phyloP scores from a whole-genome alignment of 495 filamentous ascomycete genomes.

The Tuber umbilicatum region DNA sequence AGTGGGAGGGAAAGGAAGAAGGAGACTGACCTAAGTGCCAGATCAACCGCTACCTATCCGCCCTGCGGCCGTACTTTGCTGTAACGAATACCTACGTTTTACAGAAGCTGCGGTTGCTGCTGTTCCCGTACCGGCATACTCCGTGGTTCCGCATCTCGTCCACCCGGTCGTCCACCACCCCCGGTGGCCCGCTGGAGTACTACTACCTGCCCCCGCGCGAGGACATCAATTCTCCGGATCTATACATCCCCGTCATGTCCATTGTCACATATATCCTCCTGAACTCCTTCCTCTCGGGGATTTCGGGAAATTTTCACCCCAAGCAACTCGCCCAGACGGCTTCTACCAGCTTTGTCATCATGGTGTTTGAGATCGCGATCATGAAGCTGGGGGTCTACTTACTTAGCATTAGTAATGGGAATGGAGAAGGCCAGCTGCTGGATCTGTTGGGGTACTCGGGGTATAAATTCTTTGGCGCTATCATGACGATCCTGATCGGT shows the following conservation, averaged over 20 bases:
- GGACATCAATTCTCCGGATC: conserved; percentile 95
- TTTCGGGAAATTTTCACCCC: conserved; percentile 88
- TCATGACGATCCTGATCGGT: conserved; percentile 69
- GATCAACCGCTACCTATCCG: conserved; percentile 87
- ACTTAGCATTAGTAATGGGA: conserved; percentile 78
- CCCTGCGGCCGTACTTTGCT: conserved; percentile 95
- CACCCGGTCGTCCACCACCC: conserved; percentile 53
- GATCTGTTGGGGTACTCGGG: conserved; percentile 93
- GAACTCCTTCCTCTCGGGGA: conserved; percentile 77
- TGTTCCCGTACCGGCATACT: conserved; percentile 95
- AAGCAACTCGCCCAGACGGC: conserved; percentile 86
- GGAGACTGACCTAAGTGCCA: conserved; percentile 40
- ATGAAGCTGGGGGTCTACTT: conserved; percentile 91
- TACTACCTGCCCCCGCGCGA: conserved; percentile 93
- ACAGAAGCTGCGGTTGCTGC: conserved; percentile 76
- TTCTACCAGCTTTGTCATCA: conserved; percentile 70
- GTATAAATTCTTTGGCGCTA: conserved; percentile 98
- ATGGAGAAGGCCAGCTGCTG: conserved; percentile 63
- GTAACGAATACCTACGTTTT: conserved; percentile 89
- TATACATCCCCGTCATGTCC: conserved; percentile 96
- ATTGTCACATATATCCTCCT: conserved; percentile 96
- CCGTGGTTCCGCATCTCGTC: conserved; percentile 71
- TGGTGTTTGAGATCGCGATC: conserved; percentile 77
- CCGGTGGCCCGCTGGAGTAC: conserved; percentile 62
- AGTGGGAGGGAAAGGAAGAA: background rate